Evolutionary conservation across 2,329 filamentous ascomycete species (phyloP), one percentile per base, ranked within the genome.

Genomic region (Calonectria pteridis): DNA sequence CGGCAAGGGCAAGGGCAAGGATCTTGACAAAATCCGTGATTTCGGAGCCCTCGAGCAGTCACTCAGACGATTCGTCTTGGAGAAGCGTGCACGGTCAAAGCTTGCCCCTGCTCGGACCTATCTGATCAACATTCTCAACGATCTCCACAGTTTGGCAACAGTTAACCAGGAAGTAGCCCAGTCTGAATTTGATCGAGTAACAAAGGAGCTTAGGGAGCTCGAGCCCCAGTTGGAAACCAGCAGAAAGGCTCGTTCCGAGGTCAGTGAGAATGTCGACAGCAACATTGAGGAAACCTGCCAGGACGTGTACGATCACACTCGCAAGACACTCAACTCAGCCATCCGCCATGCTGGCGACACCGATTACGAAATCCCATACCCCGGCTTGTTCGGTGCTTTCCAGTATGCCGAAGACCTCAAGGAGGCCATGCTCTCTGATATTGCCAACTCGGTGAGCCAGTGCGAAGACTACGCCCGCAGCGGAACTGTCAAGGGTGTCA

Each of bases 41-140:
- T 99, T 99, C 82, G 94, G 96, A 81, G 93, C 93, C 67, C 89
- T 99, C 6, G 97, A 99, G 84, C 92, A 94, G 77, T 97, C 97
- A 4, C 85, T 99, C 46, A 91, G 97, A 73, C 92, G 96, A 55
- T 99, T 99, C 79, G 97, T 99, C 10, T 89, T 99, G 31, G 97
- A 99, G 83, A 98, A 98, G 88, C 92, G 97, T 70, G 95, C 97
- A 62, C 92, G 95, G 35, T 98, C 97, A 11, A 99, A 99, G 86
- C 90, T 99, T 73, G 96, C 97, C 1, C 97, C 97, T 6, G 97
- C 97, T 9, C 96, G 95, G 85, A 98, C 96, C 2, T 99, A 99
- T 82, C 91, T 99, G 1, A 88, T 98, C 80, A 99, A 99, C 83
- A 93, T 98, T 31, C 89, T 99, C 40, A 94, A 95, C 78, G 97